Conservation (phyloP, 2,329 filamentous ascomycete species). For the Scopulariopsis brevicaulis region DNA sequence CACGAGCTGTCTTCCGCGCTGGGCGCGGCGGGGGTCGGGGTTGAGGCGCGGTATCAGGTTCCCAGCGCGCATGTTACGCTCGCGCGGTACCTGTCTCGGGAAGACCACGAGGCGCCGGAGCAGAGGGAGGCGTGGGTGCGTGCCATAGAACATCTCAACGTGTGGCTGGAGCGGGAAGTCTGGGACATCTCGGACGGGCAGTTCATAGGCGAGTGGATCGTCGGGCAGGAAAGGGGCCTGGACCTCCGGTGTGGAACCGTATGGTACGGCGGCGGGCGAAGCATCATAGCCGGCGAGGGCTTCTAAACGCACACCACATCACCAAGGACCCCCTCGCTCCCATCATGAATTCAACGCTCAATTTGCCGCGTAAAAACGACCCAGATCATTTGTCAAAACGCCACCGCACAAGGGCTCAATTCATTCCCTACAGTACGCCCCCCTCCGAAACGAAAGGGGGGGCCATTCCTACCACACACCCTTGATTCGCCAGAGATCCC, state of each 20-base stretch:
- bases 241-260: slow-evolving; percentile 63
- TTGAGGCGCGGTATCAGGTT: slow-evolving; percentile 74
- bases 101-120: slow-evolving; percentile 35
- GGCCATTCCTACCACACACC: not conserved
- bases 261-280: slow-evolving; percentile 81
- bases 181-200: slow-evolving; percentile 41
- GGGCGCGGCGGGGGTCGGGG: slow-evolving; percentile 36
- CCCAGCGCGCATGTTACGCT: slow-evolving; percentile 86
- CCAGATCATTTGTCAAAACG: not conserved
- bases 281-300: slow-evolving; percentile 50
- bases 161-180: slow-evolving; percentile 57
- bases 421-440: not conserved
- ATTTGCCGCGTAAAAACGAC: not conserved
- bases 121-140: slow-evolving; percentile 42
- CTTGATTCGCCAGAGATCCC: slow-evolving; percentile 4
- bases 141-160: slow-evolving; percentile 66
- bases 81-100: slow-evolving; percentile 61
- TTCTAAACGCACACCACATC: slow-evolving; percentile 27
- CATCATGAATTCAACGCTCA: too few species aligned
- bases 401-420: not conserved
- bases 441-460: not conserved
- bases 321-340: not conserved
- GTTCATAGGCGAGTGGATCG: slow-evolving; percentile 53
- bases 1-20: slow-evolving; percentile 61
- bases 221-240: slow-evolving; percentile 77